phyloP scores from a whole-genome alignment of 164 flowering plant species.

The Cinnamomum micranthum region DNA sequence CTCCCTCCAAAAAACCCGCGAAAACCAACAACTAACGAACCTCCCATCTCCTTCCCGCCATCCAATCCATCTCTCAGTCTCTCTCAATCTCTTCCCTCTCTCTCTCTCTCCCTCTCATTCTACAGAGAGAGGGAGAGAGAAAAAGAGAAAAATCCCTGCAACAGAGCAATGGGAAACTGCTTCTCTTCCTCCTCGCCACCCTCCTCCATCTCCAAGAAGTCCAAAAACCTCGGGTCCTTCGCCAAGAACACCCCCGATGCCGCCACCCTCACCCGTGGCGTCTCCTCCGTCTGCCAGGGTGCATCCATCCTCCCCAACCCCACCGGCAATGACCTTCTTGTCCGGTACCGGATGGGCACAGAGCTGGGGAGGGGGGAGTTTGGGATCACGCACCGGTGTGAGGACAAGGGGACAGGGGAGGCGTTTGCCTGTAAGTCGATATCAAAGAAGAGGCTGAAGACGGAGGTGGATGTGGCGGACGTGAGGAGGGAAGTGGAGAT shows the following conservation, averaged over 20 bases:
- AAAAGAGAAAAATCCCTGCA: no score
- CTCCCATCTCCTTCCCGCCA: no score
- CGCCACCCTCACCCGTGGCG: not conserved
- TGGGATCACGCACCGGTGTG: conserved; percentile 56
- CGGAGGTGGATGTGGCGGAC: conserved; percentile 73
- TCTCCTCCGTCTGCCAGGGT: not conserved
- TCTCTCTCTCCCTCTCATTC: no score
- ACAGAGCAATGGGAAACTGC: not conserved
- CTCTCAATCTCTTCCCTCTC: no score
- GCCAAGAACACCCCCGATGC: not conserved
- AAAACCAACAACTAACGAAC: no score
- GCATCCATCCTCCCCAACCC: conserved; percentile 25
- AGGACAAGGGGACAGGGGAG: conserved; percentile 38
- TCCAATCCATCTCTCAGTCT: no score
- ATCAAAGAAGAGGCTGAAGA: conserved; percentile 53
- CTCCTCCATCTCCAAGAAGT: not conserved
- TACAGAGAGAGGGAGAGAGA: no score
- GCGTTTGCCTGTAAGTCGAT: conserved; percentile 63
- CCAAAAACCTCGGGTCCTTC: not conserved
- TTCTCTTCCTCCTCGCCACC: not conserved
- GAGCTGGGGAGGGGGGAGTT: conserved; percentile 86
- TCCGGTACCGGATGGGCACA: conserved; percentile 37
- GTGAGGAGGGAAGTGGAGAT: conserved; percentile 82
- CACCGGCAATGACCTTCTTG: conserved; percentile 23
- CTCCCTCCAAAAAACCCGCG: no score